These are phyloP conservation scores for Mycena polygramma DNA, from an alignment of 768 basidiomycete species.

Conservation along the genomic window DNA sequence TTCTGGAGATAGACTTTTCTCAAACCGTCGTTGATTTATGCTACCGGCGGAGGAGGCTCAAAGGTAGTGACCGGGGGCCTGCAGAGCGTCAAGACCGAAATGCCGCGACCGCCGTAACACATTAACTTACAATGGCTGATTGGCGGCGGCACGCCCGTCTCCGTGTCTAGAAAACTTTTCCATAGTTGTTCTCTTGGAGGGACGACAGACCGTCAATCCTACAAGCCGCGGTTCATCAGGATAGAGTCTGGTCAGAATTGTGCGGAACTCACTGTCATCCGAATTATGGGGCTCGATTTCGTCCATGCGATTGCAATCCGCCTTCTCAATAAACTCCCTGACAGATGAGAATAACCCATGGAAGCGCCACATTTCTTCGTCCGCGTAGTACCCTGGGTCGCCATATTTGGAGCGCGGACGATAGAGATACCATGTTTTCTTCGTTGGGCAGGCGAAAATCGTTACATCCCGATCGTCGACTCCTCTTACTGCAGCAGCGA, in stretches of 20 bases:
- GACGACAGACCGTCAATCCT: not conserved
- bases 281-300: not conserved
- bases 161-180: not conserved
- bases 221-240: not conserved
- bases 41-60: no score
- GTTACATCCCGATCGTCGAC: not conserved
- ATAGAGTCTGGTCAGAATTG: not conserved
- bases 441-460: not conserved
- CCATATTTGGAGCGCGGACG: not conserved
- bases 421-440: slow-evolving; percentile 1
- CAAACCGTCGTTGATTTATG: no score
- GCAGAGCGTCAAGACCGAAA: not conserved
- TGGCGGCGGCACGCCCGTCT: not conserved
- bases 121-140: slow-evolving; percentile 5
- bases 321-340: slow-evolving; percentile 1
- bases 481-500: not conserved
- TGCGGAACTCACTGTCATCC: not conserved
- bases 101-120: no score
- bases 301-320: slow-evolving; percentile 12
- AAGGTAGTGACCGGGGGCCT: no score
- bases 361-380: slow-evolving; percentile 2
- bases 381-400: not conserved
- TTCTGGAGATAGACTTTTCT: no score
- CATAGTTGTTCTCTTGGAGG: no score
- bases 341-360: slow-evolving; percentile 1